Evolutionary conservation across 352 stramenopile genomes (phyloP).

Genomic region (Phytophthora fragariaefolia): DNA sequence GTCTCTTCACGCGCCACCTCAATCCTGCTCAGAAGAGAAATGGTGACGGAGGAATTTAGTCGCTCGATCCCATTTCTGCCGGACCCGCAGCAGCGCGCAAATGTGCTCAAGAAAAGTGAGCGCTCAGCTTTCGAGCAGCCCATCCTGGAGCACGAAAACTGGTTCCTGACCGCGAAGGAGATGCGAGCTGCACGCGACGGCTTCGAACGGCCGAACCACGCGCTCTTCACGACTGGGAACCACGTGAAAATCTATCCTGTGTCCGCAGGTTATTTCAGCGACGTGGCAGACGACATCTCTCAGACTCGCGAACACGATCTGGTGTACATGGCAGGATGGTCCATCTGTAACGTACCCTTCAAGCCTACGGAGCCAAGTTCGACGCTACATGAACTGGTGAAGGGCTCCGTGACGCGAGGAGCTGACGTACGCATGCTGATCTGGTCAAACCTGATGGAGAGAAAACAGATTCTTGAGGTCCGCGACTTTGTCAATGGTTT

Average conservation of each 20-base stretch:
- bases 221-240: slow-evolving; percentile 48
- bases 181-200: slow-evolving; percentile 48
- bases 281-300: slow-evolving; percentile 46
- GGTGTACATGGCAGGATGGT: slow-evolving; percentile 61
- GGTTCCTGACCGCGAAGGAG: slow-evolving; percentile 59
- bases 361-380: slow-evolving; percentile 35
- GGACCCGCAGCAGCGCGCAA: slow-evolving; percentile 6
- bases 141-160: slow-evolving; percentile 40
- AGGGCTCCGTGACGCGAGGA: slow-evolving; percentile 32
- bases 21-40: neutral
- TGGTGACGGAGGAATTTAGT: slow-evolving; percentile 3
- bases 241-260: slow-evolving; percentile 43
- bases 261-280: slow-evolving; percentile 46
- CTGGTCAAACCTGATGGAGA: slow-evolving; percentile 58
- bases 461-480: slow-evolving; percentile 45
- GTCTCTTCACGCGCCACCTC: neutral
- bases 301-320: slow-evolving; percentile 17
- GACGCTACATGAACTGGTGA: slow-evolving; percentile 38
- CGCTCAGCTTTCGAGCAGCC: slow-evolving; percentile 38
- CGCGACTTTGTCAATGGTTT: slow-evolving; percentile 50
- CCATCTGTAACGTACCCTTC: slow-evolving; percentile 57
- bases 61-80: slow-evolving; percentile 18
- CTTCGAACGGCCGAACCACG: slow-evolving; percentile 34
- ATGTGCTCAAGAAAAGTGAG: slow-evolving; percentile 9
- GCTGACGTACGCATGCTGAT: slow-evolving; percentile 53